phyloP scores from a whole-genome alignment of 2,329 filamentous ascomycete species.

The Diaporthe ilicicola region DNA sequence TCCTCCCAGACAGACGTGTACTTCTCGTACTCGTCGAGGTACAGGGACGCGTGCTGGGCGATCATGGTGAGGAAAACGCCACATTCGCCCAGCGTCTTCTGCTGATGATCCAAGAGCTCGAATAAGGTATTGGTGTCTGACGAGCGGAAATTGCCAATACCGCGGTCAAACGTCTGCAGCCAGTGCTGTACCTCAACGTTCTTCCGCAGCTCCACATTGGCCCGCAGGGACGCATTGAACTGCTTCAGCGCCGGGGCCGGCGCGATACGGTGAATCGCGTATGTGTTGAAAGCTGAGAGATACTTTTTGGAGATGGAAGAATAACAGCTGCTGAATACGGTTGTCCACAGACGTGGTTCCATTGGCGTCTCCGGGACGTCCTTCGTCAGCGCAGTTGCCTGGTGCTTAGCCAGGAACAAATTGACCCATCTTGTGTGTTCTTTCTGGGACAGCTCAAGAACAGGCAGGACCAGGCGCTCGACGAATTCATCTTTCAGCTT shows the following conservation, averaged over 20 bases:
- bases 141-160: no score
- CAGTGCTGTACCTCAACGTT: slow-evolving; percentile 13
- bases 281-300: slow-evolving; percentile 6
- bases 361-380: slow-evolving; percentile 5
- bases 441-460: slow-evolving; percentile 11
- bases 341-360: background rate
- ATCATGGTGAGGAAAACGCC: background rate
- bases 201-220: background rate
- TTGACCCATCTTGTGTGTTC: slow-evolving; percentile 20
- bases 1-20: background rate
- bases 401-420: slow-evolving; percentile 21
- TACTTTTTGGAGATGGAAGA: background rate
- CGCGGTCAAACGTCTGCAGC: background rate
- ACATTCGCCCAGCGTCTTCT: background rate
- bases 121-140: background rate
- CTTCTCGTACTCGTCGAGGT: slow-evolving; percentile 13
- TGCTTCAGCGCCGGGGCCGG: background rate
- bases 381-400: background rate
- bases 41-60: slow-evolving; percentile 7
- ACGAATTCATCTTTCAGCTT: slow-evolving; percentile 2
- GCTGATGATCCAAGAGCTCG: background rate
- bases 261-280: slow-evolving; percentile 1
- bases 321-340: background rate
- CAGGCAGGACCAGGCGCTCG: slow-evolving; percentile 8
- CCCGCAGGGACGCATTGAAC: slow-evolving; percentile 5